These are phyloP conservation scores for Flaveria robusta DNA, from an alignment of 129 eudicot species.

Conservation along the genomic window DNA sequence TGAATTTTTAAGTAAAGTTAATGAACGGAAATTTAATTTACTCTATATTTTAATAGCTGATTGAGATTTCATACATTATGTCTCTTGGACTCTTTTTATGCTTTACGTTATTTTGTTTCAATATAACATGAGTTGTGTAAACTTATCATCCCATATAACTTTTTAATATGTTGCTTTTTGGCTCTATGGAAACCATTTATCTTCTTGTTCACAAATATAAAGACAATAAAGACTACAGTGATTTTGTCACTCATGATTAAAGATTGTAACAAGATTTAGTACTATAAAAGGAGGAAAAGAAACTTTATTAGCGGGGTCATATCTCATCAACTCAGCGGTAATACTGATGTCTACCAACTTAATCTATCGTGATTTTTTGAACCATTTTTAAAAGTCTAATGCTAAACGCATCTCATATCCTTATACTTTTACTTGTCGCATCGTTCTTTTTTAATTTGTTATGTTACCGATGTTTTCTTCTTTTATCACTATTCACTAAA, in stretches of 20 bases:
- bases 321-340: neutral
- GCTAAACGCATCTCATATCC: neutral
- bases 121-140: neutral
- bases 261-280: neutral
- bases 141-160: neutral
- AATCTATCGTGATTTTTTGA: neutral
- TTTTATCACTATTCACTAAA: no score
- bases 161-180: neutral
- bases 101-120: no score
- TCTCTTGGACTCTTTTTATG: no score
- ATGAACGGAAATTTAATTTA: no score
- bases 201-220: neutral
- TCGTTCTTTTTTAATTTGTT: no score
- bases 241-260: neutral
- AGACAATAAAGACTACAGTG: constrained; percentile 3
- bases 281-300: neutral
- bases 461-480: no score
- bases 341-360: neutral
- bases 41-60: no score
- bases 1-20: no score
- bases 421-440: no score
- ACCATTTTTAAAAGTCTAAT: no score
- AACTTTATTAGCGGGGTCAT: neutral
- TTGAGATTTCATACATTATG: no score
- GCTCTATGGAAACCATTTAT: neutral